Base-by-base conservation (phyloP, 1,139 yeast genomes). In the Saccharomycopsis phalli region DNA sequence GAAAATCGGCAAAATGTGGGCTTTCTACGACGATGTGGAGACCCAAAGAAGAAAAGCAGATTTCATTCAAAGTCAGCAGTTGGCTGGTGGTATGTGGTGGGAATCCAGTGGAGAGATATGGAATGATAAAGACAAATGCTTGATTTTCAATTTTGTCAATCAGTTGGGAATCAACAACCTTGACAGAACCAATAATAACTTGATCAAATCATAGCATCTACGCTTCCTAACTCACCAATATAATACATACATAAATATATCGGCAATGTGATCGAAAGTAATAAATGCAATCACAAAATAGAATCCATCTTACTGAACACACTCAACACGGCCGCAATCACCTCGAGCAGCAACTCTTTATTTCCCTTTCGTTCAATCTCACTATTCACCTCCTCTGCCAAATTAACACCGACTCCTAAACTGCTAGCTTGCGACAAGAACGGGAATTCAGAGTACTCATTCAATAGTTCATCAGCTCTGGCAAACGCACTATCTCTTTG, bases 71-170 rank as follows among this genome's bases (percentile, higher is more conserved):
- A 53, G 59, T 35, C 61, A 64, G 4, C 53, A 62, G 0, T 62
- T 86, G 7, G 94, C 80, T 0, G 97, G 97, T 1, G 95, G 84
- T 0, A 78, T 91, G 76, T 87, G 86, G 80, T 91, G 97, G 97
- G 95, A 87, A 53, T 80, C 94, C 0, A 68, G 79, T 41, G 95
- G 94, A 1, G 95, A 86, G 53, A 47, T 53, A 2, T 53, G 57
- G 34, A 30, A 42, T 1, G 53, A 61, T 23, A 50, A 53, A 1
- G 47, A 54, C 0, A 53, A 63, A 31, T 67, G 74, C 1, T 54
- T 75, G 29, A 54, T 76, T 4, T 42, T 47, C 16, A 60, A 53
- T 21, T 74, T 70, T 56, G 68, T 68, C 21, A 57, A 61, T 22
- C 65, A 58, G 34, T 42, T 73, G 16, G 71, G 71, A 2, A 70